These are phyloP conservation scores for Pterocarpus macrocarpus DNA, from an alignment of 306 rosid genomes.

Conservation along the genomic window DNA sequence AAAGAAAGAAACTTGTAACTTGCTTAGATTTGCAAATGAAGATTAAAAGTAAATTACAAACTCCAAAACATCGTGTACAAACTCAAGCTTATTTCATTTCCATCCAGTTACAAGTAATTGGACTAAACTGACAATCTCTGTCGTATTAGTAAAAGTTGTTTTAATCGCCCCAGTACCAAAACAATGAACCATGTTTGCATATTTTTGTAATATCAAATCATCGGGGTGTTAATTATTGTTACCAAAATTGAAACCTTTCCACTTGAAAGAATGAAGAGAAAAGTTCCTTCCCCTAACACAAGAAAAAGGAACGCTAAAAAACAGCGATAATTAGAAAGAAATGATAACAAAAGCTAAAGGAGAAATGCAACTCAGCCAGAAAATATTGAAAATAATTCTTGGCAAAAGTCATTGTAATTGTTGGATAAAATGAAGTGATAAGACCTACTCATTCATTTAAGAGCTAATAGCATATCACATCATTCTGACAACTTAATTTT, in stretches of 20 bases:
- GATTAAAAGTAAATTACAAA: neutral
- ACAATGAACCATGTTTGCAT: neutral
- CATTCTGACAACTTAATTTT: too few relatives aligned
- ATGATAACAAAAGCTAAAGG: neutral
- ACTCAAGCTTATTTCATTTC: constrained; percentile 30
- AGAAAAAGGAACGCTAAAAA: neutral
- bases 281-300: neutral
- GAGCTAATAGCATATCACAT: too few relatives aligned
- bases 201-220: neutral
- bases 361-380: too few relatives aligned
- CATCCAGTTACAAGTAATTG: constrained; percentile 26
- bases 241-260: neutral
- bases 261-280: neutral
- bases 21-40: constrained; percentile 20
- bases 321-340: constrained; percentile 14
- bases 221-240: constrained; percentile 1
- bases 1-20: constrained; percentile 36
- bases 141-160: constrained; percentile 18
- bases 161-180: neutral
- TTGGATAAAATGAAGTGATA: too few relatives aligned
- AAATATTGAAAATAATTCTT: too few relatives aligned
- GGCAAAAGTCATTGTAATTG: too few relatives aligned
- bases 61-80: neutral
- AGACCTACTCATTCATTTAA: too few relatives aligned
- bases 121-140: neutral